A percentile compares a stretch with the other conserved stretches of the same genome.
Evolutionary conservation across 768 basidiomycete genomes (phyloP).

Genomic region (Tephrocybe rancida): DNA sequence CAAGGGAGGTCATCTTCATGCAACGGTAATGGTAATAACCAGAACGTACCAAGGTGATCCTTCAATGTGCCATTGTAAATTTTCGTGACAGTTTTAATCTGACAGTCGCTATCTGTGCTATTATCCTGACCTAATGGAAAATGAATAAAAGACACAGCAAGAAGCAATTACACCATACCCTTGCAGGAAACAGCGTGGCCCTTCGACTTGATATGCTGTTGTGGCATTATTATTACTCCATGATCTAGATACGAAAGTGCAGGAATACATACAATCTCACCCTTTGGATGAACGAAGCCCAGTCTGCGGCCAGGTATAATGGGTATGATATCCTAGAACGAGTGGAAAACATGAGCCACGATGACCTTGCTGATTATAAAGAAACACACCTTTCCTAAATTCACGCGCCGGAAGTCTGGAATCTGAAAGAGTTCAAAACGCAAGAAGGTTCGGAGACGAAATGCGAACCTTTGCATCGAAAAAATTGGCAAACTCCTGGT

Average conservation of each 20-base stretch:
- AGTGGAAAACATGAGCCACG: no score
- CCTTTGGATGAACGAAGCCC: constrained; percentile 42
- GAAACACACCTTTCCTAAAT: constrained; percentile 23
- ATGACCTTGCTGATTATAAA: neutral
- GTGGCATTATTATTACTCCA: neutral
- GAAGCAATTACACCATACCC: constrained; percentile 20
- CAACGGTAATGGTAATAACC: no score
- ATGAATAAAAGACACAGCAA: no score
- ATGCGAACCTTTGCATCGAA: constrained; percentile 36
- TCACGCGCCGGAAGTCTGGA: constrained; percentile 26
- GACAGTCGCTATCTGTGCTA: constrained; percentile 42
- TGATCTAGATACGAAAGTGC: neutral
- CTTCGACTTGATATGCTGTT: constrained; percentile 16
- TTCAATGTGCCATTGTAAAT: constrained; percentile 41
- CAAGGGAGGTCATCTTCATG: no score
- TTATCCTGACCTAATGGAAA: constrained; percentile 43
- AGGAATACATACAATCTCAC: constrained; percentile 29
- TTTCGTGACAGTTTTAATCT: constrained; percentile 45
- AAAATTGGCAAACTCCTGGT: constrained; percentile 35
- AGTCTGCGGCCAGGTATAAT: constrained; percentile 45
- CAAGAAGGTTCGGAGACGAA: no score
- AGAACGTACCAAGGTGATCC: constrained; percentile 43
- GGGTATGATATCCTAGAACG: constrained; percentile 41
- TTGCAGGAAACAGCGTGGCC: constrained; percentile 34
- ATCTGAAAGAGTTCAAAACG: constrained; percentile 11